Base-by-base conservation (phyloP, 208 protist genomes). In the Phytomonas serpens region DNA sequence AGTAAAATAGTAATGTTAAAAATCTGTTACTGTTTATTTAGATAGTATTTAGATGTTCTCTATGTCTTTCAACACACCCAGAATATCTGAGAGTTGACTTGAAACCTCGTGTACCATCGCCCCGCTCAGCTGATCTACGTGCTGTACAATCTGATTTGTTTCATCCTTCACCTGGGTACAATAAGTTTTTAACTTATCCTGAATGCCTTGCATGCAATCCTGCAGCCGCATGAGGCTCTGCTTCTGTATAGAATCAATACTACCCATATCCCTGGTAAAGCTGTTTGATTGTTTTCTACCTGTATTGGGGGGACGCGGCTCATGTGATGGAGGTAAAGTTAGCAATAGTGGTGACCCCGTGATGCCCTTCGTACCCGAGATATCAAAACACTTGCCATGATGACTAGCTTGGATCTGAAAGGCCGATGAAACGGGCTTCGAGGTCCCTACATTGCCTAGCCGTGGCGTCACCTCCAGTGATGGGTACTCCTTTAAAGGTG, bases 81-180 rank as follows among this genome's bases (percentile, higher is more conserved):
- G 63, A 13, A 92, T 84, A 51, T 86, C 82, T n/a, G 79, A 83
- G 33, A 89, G 77, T 33, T 83, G 79, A 52, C 75, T 61, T 27
- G 78, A 85, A 23, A 89, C 71, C 0, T 68, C 71, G 13, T 86
- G 71, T 4, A 77, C 72, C 61, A 92, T 75, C 10, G 67, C 66
- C 52, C 57, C 75, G 37, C 83, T 84, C 10, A 86, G 64, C 69
- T 51, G 67, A 0, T 71, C 74, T 68, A 92, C 76, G 10, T 74
- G 78, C 31, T 63, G 63, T 16, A 77, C 71, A 64, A 87, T 64
- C 61, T 62, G 61, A 64, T 76, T 64, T 10, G 77, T 67, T 37
- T 76, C 77, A 64, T 84, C 72, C 4, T 76, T 68, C 0, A 78
- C 72, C 64, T 75, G 71, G 11, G 85, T 73, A 71, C 85, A 80